Percentiles rank a stretch among this genome's conserved stretches.
Evolutionary conservation across 2,329 filamentous ascomycete species (phyloP).

Genomic region (Pseudovirgaria hyperparasitica): DNA sequence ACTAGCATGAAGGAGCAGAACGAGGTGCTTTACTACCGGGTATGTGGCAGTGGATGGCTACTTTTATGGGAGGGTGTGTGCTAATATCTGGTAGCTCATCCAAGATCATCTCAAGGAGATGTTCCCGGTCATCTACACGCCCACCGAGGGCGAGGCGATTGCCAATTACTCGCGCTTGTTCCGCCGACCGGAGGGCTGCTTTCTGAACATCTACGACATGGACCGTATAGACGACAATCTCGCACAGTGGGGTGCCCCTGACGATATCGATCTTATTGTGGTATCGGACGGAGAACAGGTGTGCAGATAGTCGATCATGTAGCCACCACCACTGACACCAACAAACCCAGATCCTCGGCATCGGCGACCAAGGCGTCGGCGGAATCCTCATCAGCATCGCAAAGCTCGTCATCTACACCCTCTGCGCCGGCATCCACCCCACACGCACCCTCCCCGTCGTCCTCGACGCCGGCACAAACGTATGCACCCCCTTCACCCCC

Average conservation of each 20-base stretch:
- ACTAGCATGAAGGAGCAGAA: conserved; percentile 79
- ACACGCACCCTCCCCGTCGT: conserved; percentile 68
- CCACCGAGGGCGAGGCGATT: conserved; percentile 81
- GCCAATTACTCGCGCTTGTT: conserved; percentile 72
- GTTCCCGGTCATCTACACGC: conserved; percentile 84
- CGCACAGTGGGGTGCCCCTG: conserved; percentile 52
- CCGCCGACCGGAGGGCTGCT: conserved; percentile 66
- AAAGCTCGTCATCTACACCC: conserved; percentile 68
- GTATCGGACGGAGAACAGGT: conserved; percentile 56
- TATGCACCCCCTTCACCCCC: conserved; percentile 13
- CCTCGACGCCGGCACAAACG: conserved; percentile 73
- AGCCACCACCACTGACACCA: neutral
- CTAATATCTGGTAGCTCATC: conserved; percentile 41
- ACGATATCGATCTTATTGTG: conserved; percentile 80
- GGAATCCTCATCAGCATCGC: conserved; percentile 75
- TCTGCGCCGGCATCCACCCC: conserved; percentile 79
- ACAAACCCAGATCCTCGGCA: conserved; percentile 68
- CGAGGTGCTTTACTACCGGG: conserved; percentile 66
- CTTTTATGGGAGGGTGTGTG: neutral
- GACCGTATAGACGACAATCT: conserved; percentile 55
- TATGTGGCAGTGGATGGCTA: conserved; percentile 21
- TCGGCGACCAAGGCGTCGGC: conserved; percentile 79
- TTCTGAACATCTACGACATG: conserved; percentile 58
- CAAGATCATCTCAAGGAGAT: conserved; percentile 73
- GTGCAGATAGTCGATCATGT: neutral